Conservation (phyloP, 352 stramenopile genomes). For the Phytopythium montanum region DNA sequence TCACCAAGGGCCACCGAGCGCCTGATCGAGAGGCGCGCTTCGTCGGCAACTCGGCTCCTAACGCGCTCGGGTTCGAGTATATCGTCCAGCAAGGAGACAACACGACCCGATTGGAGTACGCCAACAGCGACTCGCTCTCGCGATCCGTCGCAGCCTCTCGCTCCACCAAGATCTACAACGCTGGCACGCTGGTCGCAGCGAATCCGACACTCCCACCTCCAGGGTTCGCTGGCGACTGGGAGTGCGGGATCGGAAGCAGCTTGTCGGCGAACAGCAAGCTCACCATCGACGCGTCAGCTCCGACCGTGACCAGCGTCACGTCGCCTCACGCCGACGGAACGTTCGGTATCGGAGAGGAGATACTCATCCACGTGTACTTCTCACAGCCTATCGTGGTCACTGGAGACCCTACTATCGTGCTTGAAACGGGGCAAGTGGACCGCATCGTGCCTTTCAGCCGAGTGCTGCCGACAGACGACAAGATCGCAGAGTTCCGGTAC, state of each 20-base stretch:
- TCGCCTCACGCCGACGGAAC: constrained; percentile 57
- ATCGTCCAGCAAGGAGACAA: constrained; percentile 57
- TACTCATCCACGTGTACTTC: constrained; percentile 74
- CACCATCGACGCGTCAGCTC: constrained; percentile 46
- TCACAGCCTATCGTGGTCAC: constrained; percentile 54
- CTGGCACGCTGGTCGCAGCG: constrained; percentile 16
- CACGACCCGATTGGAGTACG: constrained; percentile 59
- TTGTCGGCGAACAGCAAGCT: constrained; percentile 46
- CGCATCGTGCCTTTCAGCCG: constrained; percentile 53
- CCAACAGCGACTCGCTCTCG: constrained; percentile 47
- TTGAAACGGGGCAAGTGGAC: constrained; percentile 62
- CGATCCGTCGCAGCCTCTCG: constrained; percentile 26
- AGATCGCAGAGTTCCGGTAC: constrained; percentile 67
- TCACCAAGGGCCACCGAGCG: constrained; percentile 47
- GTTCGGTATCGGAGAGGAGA: constrained; percentile 69
- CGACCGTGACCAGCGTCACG: constrained; percentile 43
- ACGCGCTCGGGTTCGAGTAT: constrained; percentile 64
- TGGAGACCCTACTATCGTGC: constrained; percentile 51
- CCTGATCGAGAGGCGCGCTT: constrained; percentile 39
- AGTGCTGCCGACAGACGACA: constrained; percentile 29
- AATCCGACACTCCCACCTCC: constrained; percentile 53
- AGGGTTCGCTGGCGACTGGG: constrained; percentile 47
- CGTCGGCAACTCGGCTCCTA: constrained; percentile 18
- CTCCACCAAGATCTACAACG: constrained; percentile 37
- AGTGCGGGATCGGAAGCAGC: constrained; percentile 54